Percentiles rank a stretch among this genome's conserved stretches.
Evolutionary conservation across 2,329 filamentous ascomycete genomes (phyloP).

Genomic region (Metarhizium rileyi): DNA sequence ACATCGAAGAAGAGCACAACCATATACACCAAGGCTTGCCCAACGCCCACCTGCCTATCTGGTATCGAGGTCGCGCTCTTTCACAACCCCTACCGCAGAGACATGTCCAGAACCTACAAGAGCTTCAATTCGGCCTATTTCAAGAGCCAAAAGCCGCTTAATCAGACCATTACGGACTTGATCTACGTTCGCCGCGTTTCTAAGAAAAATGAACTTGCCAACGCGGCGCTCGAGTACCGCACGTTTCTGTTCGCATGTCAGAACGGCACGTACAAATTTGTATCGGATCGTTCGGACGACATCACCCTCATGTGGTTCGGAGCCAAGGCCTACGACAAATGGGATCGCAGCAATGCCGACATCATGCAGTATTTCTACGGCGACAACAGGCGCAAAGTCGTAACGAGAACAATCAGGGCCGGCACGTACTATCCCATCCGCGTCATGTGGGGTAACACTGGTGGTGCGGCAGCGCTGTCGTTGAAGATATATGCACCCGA

Average conservation of each 20-base stretch:
- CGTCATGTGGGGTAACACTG: conserved; percentile 8
- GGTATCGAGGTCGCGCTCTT: not conserved
- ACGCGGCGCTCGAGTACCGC: conserved; percentile 7
- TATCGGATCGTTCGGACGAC: conserved; percentile 8
- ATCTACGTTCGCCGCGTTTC: not conserved
- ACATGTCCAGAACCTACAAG: not conserved
- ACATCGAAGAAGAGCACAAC: too few relatives aligned
- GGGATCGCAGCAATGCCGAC: conserved; percentile 6
- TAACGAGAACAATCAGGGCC: conserved; percentile 1
- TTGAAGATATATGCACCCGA: conserved; percentile 7
- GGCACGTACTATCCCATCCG: conserved; percentile 9
- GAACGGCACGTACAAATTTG: conserved; percentile 6
- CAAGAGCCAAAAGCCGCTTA: not conserved
- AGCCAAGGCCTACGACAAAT: conserved; percentile 1
- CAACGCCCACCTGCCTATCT: not conserved
- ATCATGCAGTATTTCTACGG: conserved; percentile 7
- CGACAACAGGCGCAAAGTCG: conserved; percentile 1
- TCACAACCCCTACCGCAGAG: not conserved
- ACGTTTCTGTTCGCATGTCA: conserved; percentile 8
- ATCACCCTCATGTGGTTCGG: conserved; percentile 10
- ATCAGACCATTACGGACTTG: not conserved
- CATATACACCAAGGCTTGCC: not conserved
- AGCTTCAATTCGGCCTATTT: not conserved
- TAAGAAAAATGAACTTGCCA: conserved; percentile 1
- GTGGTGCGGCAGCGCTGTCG: conserved; percentile 3